Evolutionary conservation across 257 asterid genomes (phyloP), one percentile per base, ranked within the genome.

Genomic region (Striga asiatica): DNA sequence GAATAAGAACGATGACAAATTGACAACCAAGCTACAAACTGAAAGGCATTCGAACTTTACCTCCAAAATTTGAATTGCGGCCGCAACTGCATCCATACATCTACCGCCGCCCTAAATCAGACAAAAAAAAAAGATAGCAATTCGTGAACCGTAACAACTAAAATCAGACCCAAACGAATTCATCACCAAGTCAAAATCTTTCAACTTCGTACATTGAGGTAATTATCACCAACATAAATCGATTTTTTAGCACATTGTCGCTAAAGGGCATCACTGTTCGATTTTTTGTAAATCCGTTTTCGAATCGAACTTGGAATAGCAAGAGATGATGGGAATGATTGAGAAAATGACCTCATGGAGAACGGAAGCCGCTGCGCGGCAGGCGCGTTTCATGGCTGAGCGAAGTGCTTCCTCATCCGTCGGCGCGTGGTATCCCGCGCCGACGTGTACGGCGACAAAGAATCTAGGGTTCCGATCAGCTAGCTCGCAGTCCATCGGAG

Each of bases 371-470:
- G 98, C 94, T 18, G 95, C 85, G 48, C 71, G 54, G 62, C 92
- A 81, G 64, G 98, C 94, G 14, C 89, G 92, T 51, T 72, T 83
- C 84, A 91, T 80, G 61, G 76, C 94, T 42, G 68, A 72, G 46
- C 95, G 91, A 53, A 91, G 91, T 49, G 87, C 78, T 69, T 77
- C 84, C 79, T 86, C 98, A 67, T 80, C 81, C 23, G 88, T 69
- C 64, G 86, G 94, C 70, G 97, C 63, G 81, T 85, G 97, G 62
- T 46, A 85, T 46, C 95, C 95, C 10, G 98, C 98, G 66, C 96
- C 96, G 49, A 84, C 98, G 78, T 91, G 98, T 13, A 91, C 87
- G 59, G 96, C 94, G 5, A 91, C 84, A 72, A 91, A 91, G 74
- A 76, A 86, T 43, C 71, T 74, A 41, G 67, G 64, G 45, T 38